A percentile compares a stretch with the other conserved stretches of the same genome.
These are phyloP conservation scores for Theobroma cacao DNA, from an alignment of 345 rosid species.

Conservation along the genomic window DNA sequence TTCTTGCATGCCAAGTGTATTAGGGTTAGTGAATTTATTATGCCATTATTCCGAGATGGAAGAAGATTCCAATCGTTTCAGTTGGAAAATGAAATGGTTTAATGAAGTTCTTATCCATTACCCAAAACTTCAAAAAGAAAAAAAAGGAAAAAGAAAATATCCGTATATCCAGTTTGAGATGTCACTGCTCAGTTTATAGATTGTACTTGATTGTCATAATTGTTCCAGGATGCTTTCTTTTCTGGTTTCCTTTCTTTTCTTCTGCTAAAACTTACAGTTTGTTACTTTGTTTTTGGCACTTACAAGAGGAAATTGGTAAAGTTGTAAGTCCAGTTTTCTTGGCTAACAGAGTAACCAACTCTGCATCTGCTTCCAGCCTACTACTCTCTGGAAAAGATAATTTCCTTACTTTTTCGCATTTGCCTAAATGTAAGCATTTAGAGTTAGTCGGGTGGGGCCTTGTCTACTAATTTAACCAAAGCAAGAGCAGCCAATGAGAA, in stretches of 20 bases:
- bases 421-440: background rate
- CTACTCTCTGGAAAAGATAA: background rate
- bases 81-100: constrained; percentile 12
- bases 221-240: too few species aligned
- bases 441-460: background rate
- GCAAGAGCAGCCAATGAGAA: background rate
- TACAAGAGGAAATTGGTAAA: background rate
- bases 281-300: background rate
- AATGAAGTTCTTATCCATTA: constrained; percentile 5
- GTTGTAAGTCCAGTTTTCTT: background rate
- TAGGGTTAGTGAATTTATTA: background rate
- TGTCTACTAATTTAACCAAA: background rate
- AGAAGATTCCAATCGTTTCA: background rate
- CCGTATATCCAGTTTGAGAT: background rate
- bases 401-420: background rate
- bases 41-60: constrained; percentile 1
- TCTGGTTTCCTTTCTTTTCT: too few species aligned
- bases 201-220: background rate
- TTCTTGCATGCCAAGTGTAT: background rate
- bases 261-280: background rate
- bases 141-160: background rate
- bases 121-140: background rate
- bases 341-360: background rate
- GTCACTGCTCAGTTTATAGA: background rate
- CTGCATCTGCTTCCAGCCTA: background rate